Base-by-base conservation (phyloP, 202 grass and related monocot genomes). In the Setaria viridis region DNA sequence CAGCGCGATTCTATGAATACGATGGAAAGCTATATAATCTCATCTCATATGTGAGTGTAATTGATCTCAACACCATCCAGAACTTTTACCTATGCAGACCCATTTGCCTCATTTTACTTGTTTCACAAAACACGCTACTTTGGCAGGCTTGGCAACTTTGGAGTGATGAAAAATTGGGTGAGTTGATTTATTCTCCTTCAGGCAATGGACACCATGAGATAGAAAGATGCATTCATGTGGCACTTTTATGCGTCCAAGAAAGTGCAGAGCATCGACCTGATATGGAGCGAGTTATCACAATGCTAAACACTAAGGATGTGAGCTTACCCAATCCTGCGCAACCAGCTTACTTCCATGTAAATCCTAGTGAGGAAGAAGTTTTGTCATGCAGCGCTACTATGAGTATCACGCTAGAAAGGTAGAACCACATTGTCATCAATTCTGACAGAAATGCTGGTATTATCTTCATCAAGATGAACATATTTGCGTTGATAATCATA, bases 41-140 rank as follows among this genome's bases (percentile, higher is more conserved):
- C 67, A 84, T 90, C 50, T 83, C 89, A 25, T 90, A 90, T 14
- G 89, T 90, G 53, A 90, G 89, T 90, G 20, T 30, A 83, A 21
- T 56, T 66, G 58, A 67, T n/a, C 67, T 29, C 41, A 30, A 56
- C 1, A 42, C 16, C 37, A 48, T 11, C 68, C 63, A 82, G 25
- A 80, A 78, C 39, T 70, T 82, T 30, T 64, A 85, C 48, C 16
- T 71, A 70, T 45, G 43, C 34, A 81, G 53, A 48, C 68, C 35
- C 35, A 73, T 20, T 82, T 55, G 37, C 49, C 56, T 63, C 60
- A 42, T 42, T 63, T 42, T 33, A 57, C 14, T 60, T 57, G 17
- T 39, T 55, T 83, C 41, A 21, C 29, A 50, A 63, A 48, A 73
- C 56, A 51, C 8, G 0, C 43, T 47, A 80, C 11, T 50, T 46